These are phyloP conservation scores for Phytophthora cajani DNA, from an alignment of 352 stramenopile species.

Conservation along the genomic window DNA sequence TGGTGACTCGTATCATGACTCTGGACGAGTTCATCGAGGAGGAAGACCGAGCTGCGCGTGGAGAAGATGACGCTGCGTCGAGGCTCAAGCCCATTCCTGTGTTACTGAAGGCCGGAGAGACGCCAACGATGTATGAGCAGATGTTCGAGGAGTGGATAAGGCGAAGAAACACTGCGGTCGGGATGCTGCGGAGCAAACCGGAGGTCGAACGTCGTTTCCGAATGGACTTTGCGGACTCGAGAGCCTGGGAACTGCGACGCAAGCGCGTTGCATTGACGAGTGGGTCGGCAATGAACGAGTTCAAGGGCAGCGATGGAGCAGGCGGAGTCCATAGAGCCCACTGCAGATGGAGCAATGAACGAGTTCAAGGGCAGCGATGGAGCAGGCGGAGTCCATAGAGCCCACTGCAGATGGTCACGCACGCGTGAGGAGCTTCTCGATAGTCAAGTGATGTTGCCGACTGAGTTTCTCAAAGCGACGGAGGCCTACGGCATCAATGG, in stretches of 20 bases:
- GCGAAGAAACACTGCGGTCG: too few species aligned
- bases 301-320: too few species aligned
- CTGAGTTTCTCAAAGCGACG: background rate
- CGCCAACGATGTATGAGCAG: background rate
- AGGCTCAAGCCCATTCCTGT: background rate
- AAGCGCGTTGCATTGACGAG: background rate
- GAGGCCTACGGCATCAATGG: background rate
- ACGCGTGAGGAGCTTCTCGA: background rate
- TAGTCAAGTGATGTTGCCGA: background rate
- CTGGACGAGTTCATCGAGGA: background rate
- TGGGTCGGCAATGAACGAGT: background rate
- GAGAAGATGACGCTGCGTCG: background rate
- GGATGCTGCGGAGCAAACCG: too few species aligned
- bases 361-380: too few species aligned
- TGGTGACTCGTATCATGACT: background rate
- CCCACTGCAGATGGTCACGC: background rate
- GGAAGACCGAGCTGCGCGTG: background rate
- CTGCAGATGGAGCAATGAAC: background rate
- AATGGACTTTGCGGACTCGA: too few species aligned
- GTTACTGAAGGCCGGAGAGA: background rate
- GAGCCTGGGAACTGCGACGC: background rate
- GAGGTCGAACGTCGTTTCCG: too few species aligned
- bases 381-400: too few species aligned
- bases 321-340: too few species aligned
- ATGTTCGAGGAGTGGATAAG: background rate